These are phyloP conservation scores for Fusarium equiseti DNA, from an alignment of 2,329 filamentous ascomycete genomes.

Conservation along the genomic window DNA sequence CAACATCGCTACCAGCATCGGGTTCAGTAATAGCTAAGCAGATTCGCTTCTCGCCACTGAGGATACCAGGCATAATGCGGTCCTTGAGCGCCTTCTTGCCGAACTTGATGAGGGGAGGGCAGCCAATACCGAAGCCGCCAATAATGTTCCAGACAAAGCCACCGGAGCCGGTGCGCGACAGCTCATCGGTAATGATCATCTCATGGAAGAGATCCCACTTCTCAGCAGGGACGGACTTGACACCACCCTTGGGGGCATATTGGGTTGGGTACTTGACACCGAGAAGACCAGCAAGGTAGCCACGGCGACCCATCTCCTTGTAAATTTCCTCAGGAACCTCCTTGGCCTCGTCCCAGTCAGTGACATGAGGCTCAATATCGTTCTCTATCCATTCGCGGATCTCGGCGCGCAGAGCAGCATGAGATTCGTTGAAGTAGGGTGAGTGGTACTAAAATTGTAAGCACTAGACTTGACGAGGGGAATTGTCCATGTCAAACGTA, in stretches of 20 bases:
- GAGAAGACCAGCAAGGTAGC: conserved; percentile 92
- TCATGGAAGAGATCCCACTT: conserved; percentile 99
- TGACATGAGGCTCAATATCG: conserved; percentile 90
- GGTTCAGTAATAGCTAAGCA: conserved; percentile 98
- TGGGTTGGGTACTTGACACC: conserved; percentile 85
- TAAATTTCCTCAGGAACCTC: conserved; percentile 90
- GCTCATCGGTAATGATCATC: conserved; percentile 92
- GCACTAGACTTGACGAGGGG: background rate
- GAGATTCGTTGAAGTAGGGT: conserved; percentile 94
- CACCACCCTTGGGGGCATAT: conserved; percentile 73
- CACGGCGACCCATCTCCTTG: conserved; percentile 93
- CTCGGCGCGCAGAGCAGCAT: conserved; percentile 90
- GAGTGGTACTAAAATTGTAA: conserved; percentile 81
- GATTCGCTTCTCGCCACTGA: conserved; percentile 95
- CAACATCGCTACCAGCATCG: conserved; percentile 94
- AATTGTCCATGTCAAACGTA: conserved; percentile 60
- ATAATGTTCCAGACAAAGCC: conserved; percentile 98
- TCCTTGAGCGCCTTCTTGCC: conserved; percentile 87
- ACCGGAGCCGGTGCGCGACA: conserved; percentile 88
- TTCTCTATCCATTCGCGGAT: conserved; percentile 91
- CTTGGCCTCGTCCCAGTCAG: conserved; percentile 97
- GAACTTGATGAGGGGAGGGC: conserved; percentile 91
- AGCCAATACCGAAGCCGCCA: conserved; percentile 95
- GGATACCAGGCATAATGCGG: conserved; percentile 87
- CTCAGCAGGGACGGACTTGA: conserved; percentile 84